Base-by-base conservation (phyloP, 371 early-diverging fungal species). In the Mucor circinelloides region DNA sequence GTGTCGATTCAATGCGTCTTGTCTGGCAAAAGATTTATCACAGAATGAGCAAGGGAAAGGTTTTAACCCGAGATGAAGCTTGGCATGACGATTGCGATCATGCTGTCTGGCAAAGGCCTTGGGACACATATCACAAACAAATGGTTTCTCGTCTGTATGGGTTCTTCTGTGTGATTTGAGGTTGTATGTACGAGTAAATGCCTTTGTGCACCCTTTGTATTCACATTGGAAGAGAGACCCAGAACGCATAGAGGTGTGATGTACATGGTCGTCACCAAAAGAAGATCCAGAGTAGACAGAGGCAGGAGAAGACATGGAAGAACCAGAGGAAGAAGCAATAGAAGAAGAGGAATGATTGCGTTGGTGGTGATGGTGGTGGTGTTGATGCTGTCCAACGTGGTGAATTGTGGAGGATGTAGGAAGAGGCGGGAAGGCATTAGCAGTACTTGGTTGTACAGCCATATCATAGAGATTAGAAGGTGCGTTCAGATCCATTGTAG, bases 101-200 rank as follows among this genome's bases (percentile, higher is more conserved):
- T 92, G 90, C 32, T 88, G 85, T 19, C 92, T 80, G 1, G 88
- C 82, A 75, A 93, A 92, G 1, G 87, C 80, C 55, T 81, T 75
- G 13, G 73, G 64, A 64, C 92, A 93, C n/a, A 71, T 70, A 19
- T 61, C 38, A 50, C 91, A 91, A 67, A 81, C 84, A 79, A 85
- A 91, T 1, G 92, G 92, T 36, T 87, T 86, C 60, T 90, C 91
- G 32, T 87, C 88, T 21, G 91, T 90, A 66, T 92, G 93, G 8
- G 83, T 90, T n/a, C 89, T 81, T 67, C 85, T 83, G 66, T 94
- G 94, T 1, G 93, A 91, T 66, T 90, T 91, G 10, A 95, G 78
- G 65, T 94, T 93, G 36, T 92, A 92, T 7, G 89, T 86, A 58
- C 93, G 93, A 23, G 92, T 88, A 63, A 94, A 94, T 9, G 88